phyloP scores from a whole-genome alignment of 179 eudicot species.

The Drosera spatulata region DNA sequence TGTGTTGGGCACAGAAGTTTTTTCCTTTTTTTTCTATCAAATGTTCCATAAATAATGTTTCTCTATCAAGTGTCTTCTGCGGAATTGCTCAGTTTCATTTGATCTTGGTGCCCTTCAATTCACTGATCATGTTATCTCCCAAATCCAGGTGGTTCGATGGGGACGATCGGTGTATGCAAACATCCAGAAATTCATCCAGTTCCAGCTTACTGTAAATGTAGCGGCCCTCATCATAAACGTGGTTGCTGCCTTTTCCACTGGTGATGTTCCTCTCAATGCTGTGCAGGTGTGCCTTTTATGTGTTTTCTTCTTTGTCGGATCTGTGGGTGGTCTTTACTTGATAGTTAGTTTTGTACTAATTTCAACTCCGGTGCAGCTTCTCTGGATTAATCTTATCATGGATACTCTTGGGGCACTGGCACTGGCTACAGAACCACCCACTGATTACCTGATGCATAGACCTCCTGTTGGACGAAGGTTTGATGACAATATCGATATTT shows the following conservation, averaged over 20 bases:
- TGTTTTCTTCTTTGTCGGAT: neutral
- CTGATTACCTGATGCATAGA: slow-evolving; percentile 81
- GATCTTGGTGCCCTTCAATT: no score
- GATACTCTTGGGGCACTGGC: slow-evolving; percentile 98
- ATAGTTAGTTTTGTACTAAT: neutral
- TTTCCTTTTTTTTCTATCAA: no score
- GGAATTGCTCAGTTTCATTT: no score
- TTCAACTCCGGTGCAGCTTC: slow-evolving; percentile 36
- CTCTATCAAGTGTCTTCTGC: no score
- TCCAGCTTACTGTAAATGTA: slow-evolving; percentile 93
- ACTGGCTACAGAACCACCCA: slow-evolving; percentile 95
- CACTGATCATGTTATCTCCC: neutral
- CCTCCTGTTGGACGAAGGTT: slow-evolving; percentile 95
- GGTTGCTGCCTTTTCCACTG: slow-evolving; percentile 80
- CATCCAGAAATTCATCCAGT: slow-evolving; percentile 93
- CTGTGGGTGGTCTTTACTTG: neutral
- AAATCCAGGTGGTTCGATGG: slow-evolving; percentile 87
- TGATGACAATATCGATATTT: neutral
- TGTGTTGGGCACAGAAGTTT: no score
- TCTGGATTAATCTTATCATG: slow-evolving; percentile 98
- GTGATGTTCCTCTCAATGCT: slow-evolving; percentile 76
- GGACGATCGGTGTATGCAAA: slow-evolving; percentile 96
- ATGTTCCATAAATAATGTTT: no score
- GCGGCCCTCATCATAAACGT: slow-evolving; percentile 90
- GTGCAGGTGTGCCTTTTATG: slow-evolving; percentile 41